phyloP scores from a whole-genome alignment of 2,329 filamentous ascomycete species.

The Ascochyta pisi region DNA sequence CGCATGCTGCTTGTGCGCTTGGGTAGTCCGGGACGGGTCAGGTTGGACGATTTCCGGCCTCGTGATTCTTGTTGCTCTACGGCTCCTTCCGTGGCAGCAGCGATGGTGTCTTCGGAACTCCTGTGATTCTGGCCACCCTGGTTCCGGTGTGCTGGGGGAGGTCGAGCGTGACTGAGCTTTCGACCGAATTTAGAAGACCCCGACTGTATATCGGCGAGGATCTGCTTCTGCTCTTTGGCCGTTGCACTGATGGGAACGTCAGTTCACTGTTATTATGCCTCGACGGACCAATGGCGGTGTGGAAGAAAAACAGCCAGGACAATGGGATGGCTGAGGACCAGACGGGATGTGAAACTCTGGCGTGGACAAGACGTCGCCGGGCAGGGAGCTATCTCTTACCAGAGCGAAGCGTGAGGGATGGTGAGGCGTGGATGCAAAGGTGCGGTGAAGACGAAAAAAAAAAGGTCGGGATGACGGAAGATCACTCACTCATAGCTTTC shows the following conservation, averaged over 20 bases:
- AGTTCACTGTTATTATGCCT: slow-evolving; percentile 16
- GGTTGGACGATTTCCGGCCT: slow-evolving; percentile 43
- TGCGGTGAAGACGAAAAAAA: slow-evolving; percentile 26
- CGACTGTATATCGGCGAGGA: slow-evolving; percentile 48
- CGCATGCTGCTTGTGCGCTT: slow-evolving; percentile 50
- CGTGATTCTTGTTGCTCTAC: slow-evolving; percentile 38
- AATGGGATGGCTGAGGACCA: background rate
- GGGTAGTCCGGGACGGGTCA: slow-evolving; percentile 42
- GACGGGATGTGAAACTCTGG: slow-evolving; percentile 7
- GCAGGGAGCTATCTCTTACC: slow-evolving; percentile 17
- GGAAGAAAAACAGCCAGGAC: slow-evolving; percentile 3
- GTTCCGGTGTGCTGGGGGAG: slow-evolving; percentile 28
- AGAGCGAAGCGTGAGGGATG: slow-evolving; percentile 14
- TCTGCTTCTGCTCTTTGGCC: slow-evolving; percentile 48
- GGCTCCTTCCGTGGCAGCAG: slow-evolving; percentile 36
- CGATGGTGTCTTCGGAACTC: slow-evolving; percentile 37
- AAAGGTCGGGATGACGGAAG: slow-evolving; percentile 19
- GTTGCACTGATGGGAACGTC: slow-evolving; percentile 35
- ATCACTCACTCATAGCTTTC: slow-evolving; percentile 50
- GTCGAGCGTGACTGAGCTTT: slow-evolving; percentile 36
- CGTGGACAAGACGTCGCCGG: background rate
- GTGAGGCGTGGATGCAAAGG: slow-evolving; percentile 18
- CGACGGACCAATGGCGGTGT: slow-evolving; percentile 21
- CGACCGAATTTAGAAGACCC: slow-evolving; percentile 47
- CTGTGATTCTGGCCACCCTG: slow-evolving; percentile 30